phyloP scores from a whole-genome alignment of 208 protist genomes.

The Crithidia thermophila region DNA sequence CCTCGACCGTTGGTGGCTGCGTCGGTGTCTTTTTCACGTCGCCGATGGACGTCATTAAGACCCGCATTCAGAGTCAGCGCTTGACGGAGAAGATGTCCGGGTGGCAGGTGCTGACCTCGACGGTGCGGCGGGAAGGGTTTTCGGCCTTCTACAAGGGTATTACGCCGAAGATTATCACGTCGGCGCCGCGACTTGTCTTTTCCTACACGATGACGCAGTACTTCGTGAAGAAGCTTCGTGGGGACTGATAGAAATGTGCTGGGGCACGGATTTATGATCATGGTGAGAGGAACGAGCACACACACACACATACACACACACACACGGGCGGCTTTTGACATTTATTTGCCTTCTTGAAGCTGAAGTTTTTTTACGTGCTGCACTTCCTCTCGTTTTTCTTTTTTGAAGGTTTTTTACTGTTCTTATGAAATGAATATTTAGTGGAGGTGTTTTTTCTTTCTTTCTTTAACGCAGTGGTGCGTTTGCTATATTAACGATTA shows the following conservation, averaged over 20 bases:
- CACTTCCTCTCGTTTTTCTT: no score
- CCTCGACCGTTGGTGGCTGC: slow-evolving; percentile 64
- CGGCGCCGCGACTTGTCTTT: slow-evolving; percentile 80
- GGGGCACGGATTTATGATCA: background rate
- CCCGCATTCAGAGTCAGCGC: slow-evolving; percentile 73
- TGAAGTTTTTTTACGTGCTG: no score
- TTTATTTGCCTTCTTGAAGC: no score
- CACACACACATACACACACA: no score
- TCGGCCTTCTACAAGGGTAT: slow-evolving; percentile 88
- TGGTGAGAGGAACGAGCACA: no score
- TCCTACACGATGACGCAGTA: slow-evolving; percentile 89
- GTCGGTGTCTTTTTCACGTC: slow-evolving; percentile 63
- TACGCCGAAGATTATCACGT: slow-evolving; percentile 74
- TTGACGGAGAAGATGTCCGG: slow-evolving; percentile 54
- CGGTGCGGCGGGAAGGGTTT: slow-evolving; percentile 59
- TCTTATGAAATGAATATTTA: no score
- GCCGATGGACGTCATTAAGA: slow-evolving; percentile 88
- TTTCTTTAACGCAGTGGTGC: no score
- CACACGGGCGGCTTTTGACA: no score
- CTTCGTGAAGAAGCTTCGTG: slow-evolving; percentile 57
- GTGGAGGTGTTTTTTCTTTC: no score
- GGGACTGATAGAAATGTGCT: slow-evolving; percentile 1
- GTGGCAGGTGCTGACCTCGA: slow-evolving; percentile 50
- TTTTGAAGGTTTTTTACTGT: no score
- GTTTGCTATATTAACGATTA: no score